Evolutionary conservation across 495 filamentous ascomycete genomes (phyloP).

Genomic region (Hapsidospora chrysogenum): DNA sequence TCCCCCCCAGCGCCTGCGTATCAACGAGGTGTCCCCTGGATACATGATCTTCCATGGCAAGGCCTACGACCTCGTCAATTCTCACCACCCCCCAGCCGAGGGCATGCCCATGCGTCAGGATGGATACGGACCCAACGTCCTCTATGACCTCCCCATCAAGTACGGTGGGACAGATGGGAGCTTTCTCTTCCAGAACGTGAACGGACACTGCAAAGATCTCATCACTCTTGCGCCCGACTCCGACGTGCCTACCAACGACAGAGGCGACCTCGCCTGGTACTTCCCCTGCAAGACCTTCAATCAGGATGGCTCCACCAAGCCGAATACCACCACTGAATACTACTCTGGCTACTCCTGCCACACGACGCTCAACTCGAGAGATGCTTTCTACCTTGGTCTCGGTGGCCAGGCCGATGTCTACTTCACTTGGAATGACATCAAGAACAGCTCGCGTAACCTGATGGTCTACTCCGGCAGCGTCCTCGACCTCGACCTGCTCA

Average conservation of each 20-base stretch:
- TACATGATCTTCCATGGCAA: slow-evolving; percentile 95
- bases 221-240: slow-evolving; percentile 57
- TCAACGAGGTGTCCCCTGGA: slow-evolving; percentile 61
- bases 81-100: slow-evolving; percentile 55
- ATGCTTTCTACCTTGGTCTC: slow-evolving; percentile 63
- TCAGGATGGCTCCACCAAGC: slow-evolving; percentile 72
- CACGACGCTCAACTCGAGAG: slow-evolving; percentile 46
- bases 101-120: slow-evolving; percentile 47
- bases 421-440: slow-evolving; percentile 90
- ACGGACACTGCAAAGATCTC: slow-evolving; percentile 86
- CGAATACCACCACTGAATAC: slow-evolving; percentile 55
- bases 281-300: slow-evolving; percentile 87
- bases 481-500: slow-evolving; percentile 76
- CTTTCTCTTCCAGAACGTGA: slow-evolving; percentile 98
- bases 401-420: slow-evolving; percentile 45
- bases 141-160: slow-evolving; percentile 67
- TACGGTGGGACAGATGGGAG: slow-evolving; percentile 82
- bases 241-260: slow-evolving; percentile 58
- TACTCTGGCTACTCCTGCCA: slow-evolving; percentile 87
- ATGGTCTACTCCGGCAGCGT: slow-evolving; percentile 90
- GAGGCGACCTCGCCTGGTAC: slow-evolving; percentile 82
- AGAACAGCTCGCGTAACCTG: slow-evolving; percentile 73
- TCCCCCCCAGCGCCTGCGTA: slow-evolving; percentile 49
- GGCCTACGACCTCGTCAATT: slow-evolving; percentile 65
- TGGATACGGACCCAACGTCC: slow-evolving; percentile 45